A percentile compares a stretch with the other conserved stretches of the same genome.
These are phyloP conservation scores for Closterium sp. DNA, from an alignment of 139 green algal genomes.

Conservation along the genomic window DNA sequence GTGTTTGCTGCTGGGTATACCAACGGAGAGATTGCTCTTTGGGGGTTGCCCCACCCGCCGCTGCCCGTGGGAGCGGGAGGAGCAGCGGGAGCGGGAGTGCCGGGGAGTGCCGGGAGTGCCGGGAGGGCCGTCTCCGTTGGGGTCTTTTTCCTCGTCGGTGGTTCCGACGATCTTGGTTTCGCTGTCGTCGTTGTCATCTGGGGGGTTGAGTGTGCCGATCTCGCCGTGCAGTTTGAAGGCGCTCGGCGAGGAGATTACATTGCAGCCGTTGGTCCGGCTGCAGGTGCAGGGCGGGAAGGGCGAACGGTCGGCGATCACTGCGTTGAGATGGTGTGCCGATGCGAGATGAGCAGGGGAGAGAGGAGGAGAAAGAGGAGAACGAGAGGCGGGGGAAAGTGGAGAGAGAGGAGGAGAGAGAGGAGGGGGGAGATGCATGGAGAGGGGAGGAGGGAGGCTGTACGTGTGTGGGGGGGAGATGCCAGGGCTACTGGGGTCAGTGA, in stretches of 20 bases:
- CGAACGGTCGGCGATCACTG: neutral
- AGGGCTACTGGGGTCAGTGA: neutral
- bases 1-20: constrained; percentile 19
- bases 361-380: neutral
- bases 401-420: neutral
- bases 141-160: too few species aligned
- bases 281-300: neutral
- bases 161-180: too few species aligned
- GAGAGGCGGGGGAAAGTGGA: neutral
- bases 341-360: neutral
- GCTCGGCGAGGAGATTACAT: neutral
- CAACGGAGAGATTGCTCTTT: constrained; percentile 2
- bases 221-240: neutral
- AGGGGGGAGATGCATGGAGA: neutral
- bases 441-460: neutral
- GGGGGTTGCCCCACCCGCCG: neutral
- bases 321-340: constrained; percentile 21
- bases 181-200: too few species aligned
- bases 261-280: neutral
- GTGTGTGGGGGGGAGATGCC: neutral
- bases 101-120: too few species aligned
- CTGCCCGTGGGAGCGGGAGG: neutral
- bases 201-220: neutral
- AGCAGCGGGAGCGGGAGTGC: too few species aligned
- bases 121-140: too few species aligned